Base-by-base conservation (phyloP, 371 early-diverging fungal species). In the Blastocladiella emersonii region DNA sequence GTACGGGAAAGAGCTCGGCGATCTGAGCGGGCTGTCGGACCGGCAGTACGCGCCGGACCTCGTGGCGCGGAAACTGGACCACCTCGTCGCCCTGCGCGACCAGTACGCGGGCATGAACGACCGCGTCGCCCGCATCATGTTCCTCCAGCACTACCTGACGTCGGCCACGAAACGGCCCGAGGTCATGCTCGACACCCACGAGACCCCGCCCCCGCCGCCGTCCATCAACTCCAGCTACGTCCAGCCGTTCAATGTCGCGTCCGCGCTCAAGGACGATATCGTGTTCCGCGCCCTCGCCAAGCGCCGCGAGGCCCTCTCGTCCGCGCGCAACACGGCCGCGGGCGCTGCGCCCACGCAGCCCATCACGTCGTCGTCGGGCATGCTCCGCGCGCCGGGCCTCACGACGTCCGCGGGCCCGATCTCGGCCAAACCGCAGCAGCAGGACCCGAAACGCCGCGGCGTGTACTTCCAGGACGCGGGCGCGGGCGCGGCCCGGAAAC, bases 1-100 rank as follows among this genome's bases (percentile, higher is more conserved):
- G 27, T 72, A 74, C 56, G 74, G 72, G 1, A 64, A 57, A 15
- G 74, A 74, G 12, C 19, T 59, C 19, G 59, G 59, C 10, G 19
- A 7, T 8, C 25, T 59, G 37, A 8, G 0, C 7, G 27, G 3
- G 1, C 19, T 59, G 1, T 6, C 30, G 4, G 59, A 59, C 13
- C n/a, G 35, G 21, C 59, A 59, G 35, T 59, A 59, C 37, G 59
- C 21, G 25, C 59, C 59, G 30, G 59, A 59, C 25, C 21, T 59
- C 17, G 37, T 59, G 15, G 59, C 41, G 17, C n/a, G 23, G 17
- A 21, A 59, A 2, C 19, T 59, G 19, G 8, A 7, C 25, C 37
- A 59, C 15, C 23, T 59, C 21, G 27, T 7, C 30, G 37, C 35
- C 6, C 34, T 43, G 34, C 27, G 37, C 19, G 59, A 59, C 30